These are phyloP conservation scores for Scheffersomyces quercinus DNA, from an alignment of 1,139 yeast species.

Conservation along the genomic window DNA sequence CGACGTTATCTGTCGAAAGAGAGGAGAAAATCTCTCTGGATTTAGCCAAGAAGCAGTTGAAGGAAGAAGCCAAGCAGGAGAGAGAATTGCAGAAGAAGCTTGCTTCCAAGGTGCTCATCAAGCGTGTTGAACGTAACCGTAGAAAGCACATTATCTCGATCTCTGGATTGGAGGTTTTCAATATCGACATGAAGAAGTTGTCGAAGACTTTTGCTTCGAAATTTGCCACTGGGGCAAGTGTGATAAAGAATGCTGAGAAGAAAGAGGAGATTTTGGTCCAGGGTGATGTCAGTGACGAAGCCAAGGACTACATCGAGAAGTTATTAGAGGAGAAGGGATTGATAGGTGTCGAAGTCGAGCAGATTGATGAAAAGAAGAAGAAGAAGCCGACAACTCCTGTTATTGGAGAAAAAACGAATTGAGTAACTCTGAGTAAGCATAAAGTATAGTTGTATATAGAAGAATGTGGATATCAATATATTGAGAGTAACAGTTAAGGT, in stretches of 20 bases:
- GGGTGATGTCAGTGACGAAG: slow-evolving; percentile 95
- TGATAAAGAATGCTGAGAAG: slow-evolving; percentile 88
- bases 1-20: slow-evolving; percentile 65
- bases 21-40: slow-evolving; percentile 83
- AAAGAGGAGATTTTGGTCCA: slow-evolving; percentile 90
- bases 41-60: slow-evolving; percentile 79
- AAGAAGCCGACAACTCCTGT: slow-evolving; percentile 48
- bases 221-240: slow-evolving; percentile 96
- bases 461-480: no score
- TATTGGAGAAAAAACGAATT: no score
- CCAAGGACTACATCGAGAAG: slow-evolving; percentile 71
- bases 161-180: slow-evolving; percentile 85
- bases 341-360: slow-evolving; percentile 83
- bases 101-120: slow-evolving; percentile 76
- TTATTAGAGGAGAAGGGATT: slow-evolving; percentile 81
- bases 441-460: no score
- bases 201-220: slow-evolving; percentile 91
- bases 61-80: slow-evolving; percentile 86
- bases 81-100: slow-evolving; percentile 79
- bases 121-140: slow-evolving; percentile 88
- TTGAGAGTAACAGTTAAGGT: no score
- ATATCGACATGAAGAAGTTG: slow-evolving; percentile 83
- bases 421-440: no score
- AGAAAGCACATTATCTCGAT: slow-evolving; percentile 86
- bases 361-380: slow-evolving; percentile 77